These are phyloP conservation scores for Tilletia setariae DNA, from an alignment of 1,284 basidiomycete species.

Conservation along the genomic window DNA sequence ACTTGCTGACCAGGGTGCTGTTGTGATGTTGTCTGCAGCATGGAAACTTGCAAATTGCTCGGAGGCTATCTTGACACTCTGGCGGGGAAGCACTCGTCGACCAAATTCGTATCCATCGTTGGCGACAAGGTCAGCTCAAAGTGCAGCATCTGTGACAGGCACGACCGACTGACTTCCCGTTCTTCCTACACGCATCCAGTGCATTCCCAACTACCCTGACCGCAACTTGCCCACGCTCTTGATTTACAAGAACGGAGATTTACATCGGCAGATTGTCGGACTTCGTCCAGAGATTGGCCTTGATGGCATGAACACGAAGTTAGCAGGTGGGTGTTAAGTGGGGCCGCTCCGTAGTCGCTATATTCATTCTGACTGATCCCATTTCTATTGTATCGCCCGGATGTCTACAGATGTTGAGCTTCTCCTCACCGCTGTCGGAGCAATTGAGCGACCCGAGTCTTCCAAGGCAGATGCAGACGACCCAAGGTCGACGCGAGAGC, in stretches of 20 bases:
- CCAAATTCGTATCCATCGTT: conserved; percentile 93
- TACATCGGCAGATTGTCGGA: conserved; percentile 77
- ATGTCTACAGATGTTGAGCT: conserved; percentile 44
- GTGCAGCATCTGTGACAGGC: too few species aligned
- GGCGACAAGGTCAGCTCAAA: conserved; percentile 63
- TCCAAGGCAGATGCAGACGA: conserved; percentile 24
- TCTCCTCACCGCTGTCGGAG: conserved; percentile 46
- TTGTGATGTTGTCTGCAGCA: conserved; percentile 20
- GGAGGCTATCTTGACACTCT: conserved; percentile 70
- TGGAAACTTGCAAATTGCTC: conserved; percentile 66
- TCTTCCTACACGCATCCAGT: conserved; percentile 58
- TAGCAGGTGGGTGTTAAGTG: conserved; percentile 66
- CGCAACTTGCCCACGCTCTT: conserved; percentile 85
- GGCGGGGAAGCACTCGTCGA: conserved; percentile 77
- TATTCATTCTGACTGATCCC: neutral
- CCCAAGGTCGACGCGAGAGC: neutral
- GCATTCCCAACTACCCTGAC: conserved; percentile 93
- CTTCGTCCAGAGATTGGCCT: conserved; percentile 64
- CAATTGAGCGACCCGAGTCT: conserved; percentile 32
- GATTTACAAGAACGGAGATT: conserved; percentile 84
- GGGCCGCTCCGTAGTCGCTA: too few species aligned
- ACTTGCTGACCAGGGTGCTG: neutral
- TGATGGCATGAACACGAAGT: conserved; percentile 68
- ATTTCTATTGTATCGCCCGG: neutral
- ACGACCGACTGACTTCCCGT: too few species aligned